A percentile compares a stretch with the other conserved stretches of the same genome.
phyloP scores from a whole-genome alignment of 768 basidiomycete genomes.

The Mycena rebaudengoi region DNA sequence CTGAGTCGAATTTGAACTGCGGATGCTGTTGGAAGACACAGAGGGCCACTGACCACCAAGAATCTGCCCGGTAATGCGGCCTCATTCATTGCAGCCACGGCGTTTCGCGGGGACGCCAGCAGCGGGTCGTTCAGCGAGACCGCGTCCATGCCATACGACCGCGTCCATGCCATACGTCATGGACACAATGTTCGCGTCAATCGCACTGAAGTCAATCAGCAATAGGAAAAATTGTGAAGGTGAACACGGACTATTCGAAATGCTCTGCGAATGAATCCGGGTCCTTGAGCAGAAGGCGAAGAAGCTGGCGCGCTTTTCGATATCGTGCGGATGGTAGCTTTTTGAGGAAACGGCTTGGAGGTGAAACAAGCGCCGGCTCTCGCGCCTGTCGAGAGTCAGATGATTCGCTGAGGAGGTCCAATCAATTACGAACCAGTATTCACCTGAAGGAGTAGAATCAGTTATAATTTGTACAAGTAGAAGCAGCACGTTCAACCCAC shows the following conservation, averaged over 20 bases:
- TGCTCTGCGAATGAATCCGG: neutral
- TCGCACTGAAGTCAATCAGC: neutral
- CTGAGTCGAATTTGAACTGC: neutral
- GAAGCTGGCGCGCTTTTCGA: too few species aligned
- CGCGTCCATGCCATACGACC: too few species aligned
- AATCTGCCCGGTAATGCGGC: neutral
- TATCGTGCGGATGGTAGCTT: too few species aligned
- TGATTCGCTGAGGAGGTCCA: neutral
- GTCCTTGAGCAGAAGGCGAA: too few species aligned
- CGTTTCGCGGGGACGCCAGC: neutral
- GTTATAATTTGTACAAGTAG: neutral
- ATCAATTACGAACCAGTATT: neutral
- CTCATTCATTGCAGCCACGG: neutral
- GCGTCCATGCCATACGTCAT: neutral
- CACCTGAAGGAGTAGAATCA: neutral
- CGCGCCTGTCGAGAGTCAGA: neutral
- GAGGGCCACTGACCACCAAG: neutral
- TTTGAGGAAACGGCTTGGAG: neutral
- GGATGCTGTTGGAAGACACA: neutral
- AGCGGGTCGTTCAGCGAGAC: neutral
- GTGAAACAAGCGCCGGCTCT: neutral
- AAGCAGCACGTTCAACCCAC: neutral
- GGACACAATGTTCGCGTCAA: neutral
- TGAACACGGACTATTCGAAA: neutral
- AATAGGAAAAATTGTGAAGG: neutral